Evolutionary conservation across 768 basidiomycete species (phyloP), one percentile per base, ranked within the genome.

Genomic region (Lentinula aciculospora): DNA sequence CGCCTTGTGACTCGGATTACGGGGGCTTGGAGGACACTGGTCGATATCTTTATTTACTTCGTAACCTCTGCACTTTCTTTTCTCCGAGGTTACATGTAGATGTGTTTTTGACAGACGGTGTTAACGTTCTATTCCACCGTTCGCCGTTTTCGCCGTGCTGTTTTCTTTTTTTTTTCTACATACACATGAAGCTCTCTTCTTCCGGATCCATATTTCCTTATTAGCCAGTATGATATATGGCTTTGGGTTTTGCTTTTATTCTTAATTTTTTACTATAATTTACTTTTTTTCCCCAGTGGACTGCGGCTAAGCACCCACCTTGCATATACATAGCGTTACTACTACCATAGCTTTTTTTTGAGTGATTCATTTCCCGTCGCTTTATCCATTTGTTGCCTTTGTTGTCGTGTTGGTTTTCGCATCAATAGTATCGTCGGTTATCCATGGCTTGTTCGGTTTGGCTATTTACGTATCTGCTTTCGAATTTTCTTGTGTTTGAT

Each of bases 381-480:
- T 42, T 10, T 44, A 19, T 44, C 12, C n/a, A 4, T 19, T 44
- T 25, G 39, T 40, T 17, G 32, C 32, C 39, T 19, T 44, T 44
- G 42, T 44, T 44, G 42, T 44, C 42, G 19, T 44, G 42, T 44
- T 19, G 32, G 13, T 53, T 31, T 29, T 39, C 12, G 50, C n/a
- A 53, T 53, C 23, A 34, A n/a, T 19, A 25, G n/a, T 46, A 45
- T 19, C 17, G 10, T 56, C 40, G 25, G 54, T 54, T 19, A 40
- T 39, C 36, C 60, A 58, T 57, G 51, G 47, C 45, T 9, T 50
- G 49, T 42, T 34, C 36, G 29, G 9, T 19, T 53, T 53, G 34
- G 23, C 51, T 36, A 32, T 34, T 50, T 61, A 49, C 64, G 40
- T 54, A 39, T 39, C 23, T 54, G 23, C 53, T 34, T 56, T 40